Evolutionary conservation across 257 asterid species (phyloP).

Genomic region (Agastache rugosa): DNA sequence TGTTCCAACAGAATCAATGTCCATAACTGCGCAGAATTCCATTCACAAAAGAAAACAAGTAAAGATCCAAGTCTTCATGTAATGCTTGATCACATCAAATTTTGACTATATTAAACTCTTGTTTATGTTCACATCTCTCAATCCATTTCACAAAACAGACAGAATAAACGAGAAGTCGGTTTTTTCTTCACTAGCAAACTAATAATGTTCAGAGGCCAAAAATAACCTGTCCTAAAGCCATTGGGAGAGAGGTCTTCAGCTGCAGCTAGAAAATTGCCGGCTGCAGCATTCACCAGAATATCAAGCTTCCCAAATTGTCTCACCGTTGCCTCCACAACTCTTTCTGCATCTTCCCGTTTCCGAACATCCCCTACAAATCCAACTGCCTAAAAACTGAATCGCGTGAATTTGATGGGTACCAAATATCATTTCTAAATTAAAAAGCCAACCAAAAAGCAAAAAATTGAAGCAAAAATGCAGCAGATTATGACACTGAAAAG

Average conservation of each 20-base stretch:
- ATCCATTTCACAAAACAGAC: too few relatives aligned
- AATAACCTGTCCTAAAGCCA: slow-evolving; percentile 82
- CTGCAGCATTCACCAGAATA: slow-evolving; percentile 93
- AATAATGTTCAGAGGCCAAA: background rate
- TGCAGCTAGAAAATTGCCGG: slow-evolving; percentile 85
- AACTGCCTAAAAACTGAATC: slow-evolving; percentile 57
- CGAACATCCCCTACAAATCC: slow-evolving; percentile 93
- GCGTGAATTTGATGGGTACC: background rate
- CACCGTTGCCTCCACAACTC: slow-evolving; percentile 77
- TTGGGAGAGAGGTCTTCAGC: slow-evolving; percentile 93
- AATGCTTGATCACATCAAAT: background rate
- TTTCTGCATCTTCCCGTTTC: slow-evolving; percentile 69
- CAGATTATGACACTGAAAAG: background rate
- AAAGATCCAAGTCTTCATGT: slow-evolving; percentile 15
- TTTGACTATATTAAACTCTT: background rate
- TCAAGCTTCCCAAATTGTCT: slow-evolving; percentile 84
- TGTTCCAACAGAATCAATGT: slow-evolving; percentile 94
- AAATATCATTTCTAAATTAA: slow-evolving; percentile 5
- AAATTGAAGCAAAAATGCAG: background rate
- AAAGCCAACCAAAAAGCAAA: background rate
- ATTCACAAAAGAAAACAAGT: slow-evolving; percentile 1
- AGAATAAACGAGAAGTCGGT: too few relatives aligned
- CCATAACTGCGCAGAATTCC: slow-evolving; percentile 61
- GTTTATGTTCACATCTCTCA: too few relatives aligned
- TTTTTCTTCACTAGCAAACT: too few relatives aligned